These are phyloP conservation scores for Tricholoma flavovirens DNA, from an alignment of 768 basidiomycete genomes.

Conservation along the genomic window DNA sequence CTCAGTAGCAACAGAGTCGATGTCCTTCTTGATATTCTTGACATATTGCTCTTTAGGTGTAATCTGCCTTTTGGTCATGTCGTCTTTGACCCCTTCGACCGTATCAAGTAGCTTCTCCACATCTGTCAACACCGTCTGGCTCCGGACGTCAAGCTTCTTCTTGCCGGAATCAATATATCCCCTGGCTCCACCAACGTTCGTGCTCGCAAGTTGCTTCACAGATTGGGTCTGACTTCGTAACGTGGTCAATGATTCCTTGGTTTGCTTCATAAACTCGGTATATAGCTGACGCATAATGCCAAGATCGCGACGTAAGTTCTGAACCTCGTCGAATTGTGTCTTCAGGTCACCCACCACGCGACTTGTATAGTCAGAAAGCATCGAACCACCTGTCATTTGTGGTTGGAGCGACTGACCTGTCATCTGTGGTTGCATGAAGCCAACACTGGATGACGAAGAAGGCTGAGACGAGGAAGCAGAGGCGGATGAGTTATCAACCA, in stretches of 20 bases:
- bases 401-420: slow-evolving; percentile 67
- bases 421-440: slow-evolving; percentile 49
- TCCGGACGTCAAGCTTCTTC: slow-evolving; percentile 81
- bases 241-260: slow-evolving; percentile 76
- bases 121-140: slow-evolving; percentile 84
- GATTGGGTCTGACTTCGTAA: slow-evolving; percentile 81
- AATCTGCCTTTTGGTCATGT: slow-evolving; percentile 84
- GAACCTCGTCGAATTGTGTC: slow-evolving; percentile 92
- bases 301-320: slow-evolving; percentile 88
- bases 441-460: slow-evolving; percentile 19
- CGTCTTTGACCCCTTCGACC: slow-evolving; percentile 84
- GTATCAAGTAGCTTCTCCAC: slow-evolving; percentile 92
- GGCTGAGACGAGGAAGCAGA: slow-evolving; percentile 21
- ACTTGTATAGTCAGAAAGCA: slow-evolving; percentile 63
- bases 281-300: slow-evolving; percentile 94
- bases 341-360: slow-evolving; percentile 79
- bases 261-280: slow-evolving; percentile 87
- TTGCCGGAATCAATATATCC: slow-evolving; percentile 90
- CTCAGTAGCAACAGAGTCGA: slow-evolving; percentile 59
- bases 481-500: slow-evolving; percentile 43
- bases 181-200: slow-evolving; percentile 79
- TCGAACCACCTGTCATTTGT: slow-evolving; percentile 71
- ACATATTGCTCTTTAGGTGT: slow-evolving; percentile 74
- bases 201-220: slow-evolving; percentile 80
- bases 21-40: slow-evolving; percentile 65